Conservation (phyloP, 1,139 yeast genomes). For the Candida labiduridarum region DNA sequence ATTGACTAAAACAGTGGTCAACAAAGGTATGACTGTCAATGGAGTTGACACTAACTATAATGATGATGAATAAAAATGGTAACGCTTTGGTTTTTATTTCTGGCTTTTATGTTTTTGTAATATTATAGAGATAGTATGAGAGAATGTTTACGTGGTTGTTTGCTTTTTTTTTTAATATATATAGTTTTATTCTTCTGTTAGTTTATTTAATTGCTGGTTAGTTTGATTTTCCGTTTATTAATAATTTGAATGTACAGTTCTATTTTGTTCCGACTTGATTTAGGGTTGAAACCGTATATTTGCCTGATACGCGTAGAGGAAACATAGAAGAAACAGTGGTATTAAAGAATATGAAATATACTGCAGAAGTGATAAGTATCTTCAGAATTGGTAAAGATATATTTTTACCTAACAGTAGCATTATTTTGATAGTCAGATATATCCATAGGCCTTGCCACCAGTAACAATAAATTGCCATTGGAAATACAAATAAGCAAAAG, state of each 20-base stretch:
- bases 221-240: background rate
- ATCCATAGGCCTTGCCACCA: no score
- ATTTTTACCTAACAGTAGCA: no score
- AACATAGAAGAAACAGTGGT: no score
- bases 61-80: conserved; percentile 18
- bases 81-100: conserved; percentile 3
- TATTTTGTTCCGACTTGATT: no score
- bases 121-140: background rate
- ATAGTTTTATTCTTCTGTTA: background rate
- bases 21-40: conserved; percentile 37
- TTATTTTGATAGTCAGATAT: no score
- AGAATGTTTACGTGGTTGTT: background rate
- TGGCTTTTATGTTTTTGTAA: background rate
- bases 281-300: no score
- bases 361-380: no score
- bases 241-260: background rate
- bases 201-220: background rate
- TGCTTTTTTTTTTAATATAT: background rate
- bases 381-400: no score
- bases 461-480: no score
- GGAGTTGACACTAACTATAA: conserved; percentile 24
- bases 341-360: no score
- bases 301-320: no score
- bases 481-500: no score
- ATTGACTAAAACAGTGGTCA: conserved; percentile 33